Evolutionary conservation across 1,284 basidiomycete species (phyloP).

Genomic region (Tylopilus sp.): DNA sequence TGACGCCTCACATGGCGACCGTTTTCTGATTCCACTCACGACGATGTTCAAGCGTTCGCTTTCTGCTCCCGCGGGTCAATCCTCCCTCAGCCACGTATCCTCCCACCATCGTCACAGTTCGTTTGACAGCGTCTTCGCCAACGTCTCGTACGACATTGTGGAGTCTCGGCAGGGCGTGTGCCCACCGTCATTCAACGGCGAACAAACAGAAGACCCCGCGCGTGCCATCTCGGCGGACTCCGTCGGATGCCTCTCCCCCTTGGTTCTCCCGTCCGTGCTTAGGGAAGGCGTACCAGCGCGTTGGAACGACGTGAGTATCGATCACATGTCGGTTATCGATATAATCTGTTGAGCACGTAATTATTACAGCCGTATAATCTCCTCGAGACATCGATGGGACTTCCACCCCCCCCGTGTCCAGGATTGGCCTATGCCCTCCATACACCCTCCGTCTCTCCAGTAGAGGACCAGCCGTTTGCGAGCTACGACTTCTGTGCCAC

Average conservation of each 20-base stretch:
- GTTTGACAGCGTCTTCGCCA: conserved; percentile 30
- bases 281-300: conserved; percentile 32
- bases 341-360: conserved; percentile 19
- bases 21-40: conserved; percentile 49
- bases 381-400: conserved; percentile 31
- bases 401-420: conserved; percentile 27
- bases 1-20: conserved; percentile 29
- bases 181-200: conserved; percentile 11
- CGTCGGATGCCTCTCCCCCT: conserved; percentile 28
- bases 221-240: conserved; percentile 22
- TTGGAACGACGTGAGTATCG: conserved; percentile 33
- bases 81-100: conserved; percentile 8
- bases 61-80: conserved; percentile 46
- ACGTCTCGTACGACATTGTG: conserved; percentile 32
- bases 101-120: conserved; percentile 22
- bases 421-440: conserved; percentile 24
- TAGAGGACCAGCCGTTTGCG: conserved; percentile 24
- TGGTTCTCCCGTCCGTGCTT: conserved; percentile 32
- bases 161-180: conserved; percentile 18
- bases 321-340: conserved; percentile 12
- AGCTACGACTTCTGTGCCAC: conserved; percentile 18
- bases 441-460: conserved; percentile 25
- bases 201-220: conserved; percentile 23
- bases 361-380: conserved; percentile 34
- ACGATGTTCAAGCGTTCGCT: conserved; percentile 58